Evolutionary conservation across 768 basidiomycete species (phyloP).

Genomic region (Asterophora lycoperdoides): DNA sequence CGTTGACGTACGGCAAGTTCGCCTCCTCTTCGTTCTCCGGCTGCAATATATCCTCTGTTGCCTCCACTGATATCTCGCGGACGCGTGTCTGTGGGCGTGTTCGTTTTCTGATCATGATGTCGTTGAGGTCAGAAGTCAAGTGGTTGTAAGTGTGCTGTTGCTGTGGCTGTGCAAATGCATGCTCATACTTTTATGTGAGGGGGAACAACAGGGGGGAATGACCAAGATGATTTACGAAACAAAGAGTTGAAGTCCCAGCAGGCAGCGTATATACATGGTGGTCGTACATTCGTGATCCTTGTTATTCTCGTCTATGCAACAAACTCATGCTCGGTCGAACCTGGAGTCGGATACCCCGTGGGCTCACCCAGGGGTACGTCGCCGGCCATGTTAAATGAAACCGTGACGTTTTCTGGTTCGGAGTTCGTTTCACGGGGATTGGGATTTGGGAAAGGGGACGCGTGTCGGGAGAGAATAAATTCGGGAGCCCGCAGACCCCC

Average conservation of each 20-base stretch:
- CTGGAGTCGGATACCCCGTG: constrained; percentile 47
- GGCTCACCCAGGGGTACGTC: constrained; percentile 23
- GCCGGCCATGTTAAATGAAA: constrained; percentile 7
- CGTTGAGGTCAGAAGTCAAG: neutral
- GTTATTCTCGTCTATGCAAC: constrained; percentile 22
- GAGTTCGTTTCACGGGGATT: constrained; percentile 6
- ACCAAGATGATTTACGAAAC: constrained; percentile 10
- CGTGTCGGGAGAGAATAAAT: constrained; percentile 46
- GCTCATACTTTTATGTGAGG: neutral
- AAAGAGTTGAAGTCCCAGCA: constrained; percentile 6
- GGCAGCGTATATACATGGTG: constrained; percentile 12
- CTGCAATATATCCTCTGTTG: constrained; percentile 31
- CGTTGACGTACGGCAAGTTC: constrained; percentile 45
- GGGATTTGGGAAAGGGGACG: constrained; percentile 30
- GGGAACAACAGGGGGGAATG: neutral
- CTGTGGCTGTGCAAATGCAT: constrained; percentile 16
- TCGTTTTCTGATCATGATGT: constrained; percentile 68
- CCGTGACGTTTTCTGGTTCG: neutral
- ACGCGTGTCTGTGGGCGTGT: constrained; percentile 57
- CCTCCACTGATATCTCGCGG: constrained; percentile 46
- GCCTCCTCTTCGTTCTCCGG: constrained; percentile 41
- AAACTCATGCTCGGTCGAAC: constrained; percentile 40
- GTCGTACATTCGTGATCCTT: constrained; percentile 7
- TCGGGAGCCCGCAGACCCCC: constrained; percentile 68
- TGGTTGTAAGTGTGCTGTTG: too few relatives aligned